Percentiles rank a stretch among this genome's conserved stretches.
Evolutionary conservation across 768 basidiomycete species (phyloP).

Genomic region (Lyophyllum decastes): DNA sequence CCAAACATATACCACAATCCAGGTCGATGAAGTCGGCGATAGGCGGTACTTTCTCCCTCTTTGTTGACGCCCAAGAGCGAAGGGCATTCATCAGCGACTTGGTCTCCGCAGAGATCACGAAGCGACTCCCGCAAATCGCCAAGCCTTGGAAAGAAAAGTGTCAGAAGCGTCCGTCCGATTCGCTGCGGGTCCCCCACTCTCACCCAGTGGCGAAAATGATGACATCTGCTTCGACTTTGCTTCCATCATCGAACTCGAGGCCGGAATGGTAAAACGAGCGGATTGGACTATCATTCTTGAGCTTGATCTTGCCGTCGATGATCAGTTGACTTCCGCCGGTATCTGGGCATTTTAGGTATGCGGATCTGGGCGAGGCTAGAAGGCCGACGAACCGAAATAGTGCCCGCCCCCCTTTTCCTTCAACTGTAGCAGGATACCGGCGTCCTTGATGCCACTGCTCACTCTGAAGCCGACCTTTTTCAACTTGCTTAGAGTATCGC

Average conservation of each 20-base stretch:
- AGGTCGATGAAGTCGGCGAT: not conserved
- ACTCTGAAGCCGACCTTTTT: constrained; percentile 43
- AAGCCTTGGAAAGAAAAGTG: too few species aligned
- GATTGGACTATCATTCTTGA: constrained; percentile 62
- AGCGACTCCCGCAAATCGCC: constrained; percentile 14
- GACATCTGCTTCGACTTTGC: too few species aligned
- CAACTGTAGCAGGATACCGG: constrained; percentile 34
- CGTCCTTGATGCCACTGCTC: constrained; percentile 39
- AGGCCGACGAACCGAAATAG: constrained; percentile 32
- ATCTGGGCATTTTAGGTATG: constrained; percentile 32
- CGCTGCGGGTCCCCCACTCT: too few species aligned
- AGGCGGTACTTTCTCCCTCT: constrained; percentile 60
- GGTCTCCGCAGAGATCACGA: constrained; percentile 52
- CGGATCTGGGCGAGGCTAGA: too few species aligned
- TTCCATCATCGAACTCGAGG: too few species aligned
- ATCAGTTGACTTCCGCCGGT: constrained; percentile 63
- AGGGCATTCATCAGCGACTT: constrained; percentile 44
- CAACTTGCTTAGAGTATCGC: too few species aligned
- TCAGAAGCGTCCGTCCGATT: too few species aligned
- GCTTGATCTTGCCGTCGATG: constrained; percentile 68
- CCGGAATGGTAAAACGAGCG: constrained; percentile 6
- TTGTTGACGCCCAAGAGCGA: constrained; percentile 61
- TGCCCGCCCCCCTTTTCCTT: constrained; percentile 38
- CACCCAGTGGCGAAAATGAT: too few species aligned
- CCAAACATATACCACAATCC: not conserved